phyloP scores from a whole-genome alignment of 805 yeast species.

The Metschnikowia peoriensis region DNA sequence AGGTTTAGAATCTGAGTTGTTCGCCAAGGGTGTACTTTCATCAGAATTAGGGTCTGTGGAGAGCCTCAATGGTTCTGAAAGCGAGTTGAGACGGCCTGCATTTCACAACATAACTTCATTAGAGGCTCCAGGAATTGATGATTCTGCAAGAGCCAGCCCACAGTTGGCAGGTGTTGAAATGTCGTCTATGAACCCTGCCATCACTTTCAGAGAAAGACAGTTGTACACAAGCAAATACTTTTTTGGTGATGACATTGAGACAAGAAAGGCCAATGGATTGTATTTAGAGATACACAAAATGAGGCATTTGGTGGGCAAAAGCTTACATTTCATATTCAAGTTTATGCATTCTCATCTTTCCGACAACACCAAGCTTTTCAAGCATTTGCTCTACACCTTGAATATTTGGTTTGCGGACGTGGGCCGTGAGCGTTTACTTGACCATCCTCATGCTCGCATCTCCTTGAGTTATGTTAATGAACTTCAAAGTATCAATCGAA shows the following conservation, averaged over 20 bases:
- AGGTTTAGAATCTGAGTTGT: constrained; percentile 1
- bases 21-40: neutral
- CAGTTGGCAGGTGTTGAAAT: constrained; percentile 41
- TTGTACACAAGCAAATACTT: constrained; percentile 63
- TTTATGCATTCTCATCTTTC: constrained; percentile 49
- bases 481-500: constrained; percentile 61
- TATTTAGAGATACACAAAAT: constrained; percentile 54
- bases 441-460: constrained; percentile 53
- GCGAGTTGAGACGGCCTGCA: neutral
- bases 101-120: constrained; percentile 1
- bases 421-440: constrained; percentile 67
- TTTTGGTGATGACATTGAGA: constrained; percentile 55
- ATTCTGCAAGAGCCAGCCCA: constrained; percentile 46
- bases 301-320: constrained; percentile 58
- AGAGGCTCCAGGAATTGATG: constrained; percentile 22
- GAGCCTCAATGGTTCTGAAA: constrained; percentile 2
- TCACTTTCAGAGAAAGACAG: constrained; percentile 58
- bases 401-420: constrained; percentile 80
- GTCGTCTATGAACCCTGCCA: constrained; percentile 52
- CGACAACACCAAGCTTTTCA: constrained; percentile 64
- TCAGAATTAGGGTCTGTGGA: constrained; percentile 3
- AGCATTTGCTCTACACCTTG: constrained; percentile 58
- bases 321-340: constrained; percentile 56
- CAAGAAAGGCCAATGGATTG: constrained; percentile 33
- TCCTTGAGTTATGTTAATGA: constrained; percentile 56